A percentile compares a stretch with the other conserved stretches of the same genome.
Evolutionary conservation across 2,329 filamentous ascomycete genomes (phyloP).

Genomic region (Aspergillus spinulosporus): DNA sequence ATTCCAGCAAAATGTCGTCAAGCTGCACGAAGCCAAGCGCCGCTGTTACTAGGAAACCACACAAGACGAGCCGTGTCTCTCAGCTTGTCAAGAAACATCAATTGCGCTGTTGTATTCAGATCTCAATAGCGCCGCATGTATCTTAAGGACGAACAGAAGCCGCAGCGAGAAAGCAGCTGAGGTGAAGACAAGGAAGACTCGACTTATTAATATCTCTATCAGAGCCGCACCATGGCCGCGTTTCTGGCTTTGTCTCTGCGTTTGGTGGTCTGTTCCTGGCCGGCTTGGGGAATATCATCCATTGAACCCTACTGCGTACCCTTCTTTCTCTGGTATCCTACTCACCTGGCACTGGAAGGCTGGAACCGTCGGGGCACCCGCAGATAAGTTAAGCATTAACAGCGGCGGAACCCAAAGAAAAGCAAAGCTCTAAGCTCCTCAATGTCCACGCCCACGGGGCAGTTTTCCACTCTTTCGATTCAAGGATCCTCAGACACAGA

Average conservation of each 20-base stretch:
- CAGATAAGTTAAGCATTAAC: background rate
- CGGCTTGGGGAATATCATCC: background rate
- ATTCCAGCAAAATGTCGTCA: background rate
- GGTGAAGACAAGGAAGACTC: background rate
- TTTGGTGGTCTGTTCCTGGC: background rate
- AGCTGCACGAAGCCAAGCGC: background rate
- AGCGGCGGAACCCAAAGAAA: background rate
- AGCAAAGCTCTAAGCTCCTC: background rate
- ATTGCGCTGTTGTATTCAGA: background rate
- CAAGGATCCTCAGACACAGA: slow-evolving; percentile 34
- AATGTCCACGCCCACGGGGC: slow-evolving; percentile 44
- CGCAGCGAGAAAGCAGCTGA: background rate
- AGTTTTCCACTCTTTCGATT: slow-evolving; percentile 43
- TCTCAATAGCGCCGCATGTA: background rate
- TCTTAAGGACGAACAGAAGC: background rate
- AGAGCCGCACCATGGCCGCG: slow-evolving; percentile 1
- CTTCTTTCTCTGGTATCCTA: background rate
- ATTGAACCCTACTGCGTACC: background rate
- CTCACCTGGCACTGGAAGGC: background rate
- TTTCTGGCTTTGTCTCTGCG: background rate
- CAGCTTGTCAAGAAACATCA: background rate
- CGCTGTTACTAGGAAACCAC: background rate
- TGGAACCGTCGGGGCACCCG: background rate
- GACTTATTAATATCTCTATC: background rate
- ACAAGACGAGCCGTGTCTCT: background rate